These are phyloP conservation scores for Kwoniella europaea DNA, from an alignment of 768 basidiomycete genomes.

Conservation along the genomic window DNA sequence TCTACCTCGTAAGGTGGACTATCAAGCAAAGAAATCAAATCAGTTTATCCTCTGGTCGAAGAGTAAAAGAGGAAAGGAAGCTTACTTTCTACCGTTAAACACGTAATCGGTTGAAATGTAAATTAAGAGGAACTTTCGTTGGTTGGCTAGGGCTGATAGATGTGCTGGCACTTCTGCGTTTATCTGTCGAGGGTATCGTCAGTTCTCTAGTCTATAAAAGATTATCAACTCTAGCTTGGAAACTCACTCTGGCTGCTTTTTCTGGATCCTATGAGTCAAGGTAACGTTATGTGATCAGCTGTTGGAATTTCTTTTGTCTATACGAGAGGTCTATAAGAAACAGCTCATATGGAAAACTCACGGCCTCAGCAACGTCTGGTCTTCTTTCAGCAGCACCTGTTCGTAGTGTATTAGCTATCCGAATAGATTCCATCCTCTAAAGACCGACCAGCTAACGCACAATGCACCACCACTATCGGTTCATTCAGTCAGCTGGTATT, in stretches of 20 bases:
- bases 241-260: slow-evolving; percentile 67
- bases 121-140: slow-evolving; percentile 71
- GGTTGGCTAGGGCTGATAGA: slow-evolving; percentile 71
- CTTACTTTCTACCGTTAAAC: slow-evolving; percentile 78
- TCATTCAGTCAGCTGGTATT: neutral
- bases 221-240: neutral
- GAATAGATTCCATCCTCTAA: too few relatives aligned
- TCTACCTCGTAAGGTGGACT: slow-evolving; percentile 82
- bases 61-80: neutral
- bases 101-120: slow-evolving; percentile 99
- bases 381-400: slow-evolving; percentile 79
- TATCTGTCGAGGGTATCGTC: slow-evolving; percentile 60
- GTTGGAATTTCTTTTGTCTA: neutral
- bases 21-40: neutral
- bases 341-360: slow-evolving; percentile 54
- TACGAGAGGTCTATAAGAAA: too few relatives aligned
- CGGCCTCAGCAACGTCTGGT: slow-evolving; percentile 91
- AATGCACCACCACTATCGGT: slow-evolving; percentile 75
- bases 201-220: neutral
- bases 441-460: slow-evolving; percentile 53
- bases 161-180: slow-evolving; percentile 77
- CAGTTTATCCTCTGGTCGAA: neutral
- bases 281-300: neutral
- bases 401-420: slow-evolving; percentile 21
- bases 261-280: slow-evolving; percentile 66